These are phyloP conservation scores for Cyberlindnera japonica DNA, from an alignment of 805 yeast species.

Conservation along the genomic window DNA sequence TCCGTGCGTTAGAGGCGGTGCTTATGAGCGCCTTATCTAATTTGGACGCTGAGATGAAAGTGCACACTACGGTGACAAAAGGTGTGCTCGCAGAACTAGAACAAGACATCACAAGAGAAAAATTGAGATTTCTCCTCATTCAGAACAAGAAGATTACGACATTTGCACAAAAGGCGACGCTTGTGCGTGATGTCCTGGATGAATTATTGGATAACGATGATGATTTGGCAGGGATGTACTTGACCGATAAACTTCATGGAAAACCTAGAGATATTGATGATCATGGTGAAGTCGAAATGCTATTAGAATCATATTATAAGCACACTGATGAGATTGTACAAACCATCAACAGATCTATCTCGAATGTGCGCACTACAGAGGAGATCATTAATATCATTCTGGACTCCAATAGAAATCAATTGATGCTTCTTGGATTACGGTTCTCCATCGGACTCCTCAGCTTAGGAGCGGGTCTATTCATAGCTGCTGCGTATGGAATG, in stretches of 20 bases:
- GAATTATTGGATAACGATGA: conserved; percentile 87
- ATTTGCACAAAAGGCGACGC: conserved; percentile 76
- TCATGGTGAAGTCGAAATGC: conserved; percentile 85
- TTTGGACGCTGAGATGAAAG: conserved; percentile 81
- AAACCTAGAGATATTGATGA: conserved; percentile 50
- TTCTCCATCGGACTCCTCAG: conserved; percentile 82
- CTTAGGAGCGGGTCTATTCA: conserved; percentile 72
- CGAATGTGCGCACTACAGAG: conserved; percentile 90
- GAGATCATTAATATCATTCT: conserved; percentile 90
- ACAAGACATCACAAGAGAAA: conserved; percentile 72
- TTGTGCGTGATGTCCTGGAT: conserved; percentile 80
- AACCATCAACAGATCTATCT: conserved; percentile 67
- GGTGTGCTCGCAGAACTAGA: conserved; percentile 78
- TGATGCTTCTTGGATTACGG: conserved; percentile 82
- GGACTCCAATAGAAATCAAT: conserved; percentile 90
- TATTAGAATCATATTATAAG: conserved; percentile 85
- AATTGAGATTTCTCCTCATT: conserved; percentile 70
- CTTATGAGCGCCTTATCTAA: conserved; percentile 76
- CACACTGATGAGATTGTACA: conserved; percentile 95
- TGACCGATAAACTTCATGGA: conserved; percentile 57
- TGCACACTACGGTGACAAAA: conserved; percentile 70
- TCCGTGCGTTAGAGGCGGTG: conserved; percentile 85
- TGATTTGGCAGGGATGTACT: conserved; percentile 73
- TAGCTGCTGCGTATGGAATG: conserved; percentile 94
- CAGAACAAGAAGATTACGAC: conserved; percentile 82